Conservation (phyloP, 1,284 basidiomycete genomes). For the Agaricales sp. region DNA sequence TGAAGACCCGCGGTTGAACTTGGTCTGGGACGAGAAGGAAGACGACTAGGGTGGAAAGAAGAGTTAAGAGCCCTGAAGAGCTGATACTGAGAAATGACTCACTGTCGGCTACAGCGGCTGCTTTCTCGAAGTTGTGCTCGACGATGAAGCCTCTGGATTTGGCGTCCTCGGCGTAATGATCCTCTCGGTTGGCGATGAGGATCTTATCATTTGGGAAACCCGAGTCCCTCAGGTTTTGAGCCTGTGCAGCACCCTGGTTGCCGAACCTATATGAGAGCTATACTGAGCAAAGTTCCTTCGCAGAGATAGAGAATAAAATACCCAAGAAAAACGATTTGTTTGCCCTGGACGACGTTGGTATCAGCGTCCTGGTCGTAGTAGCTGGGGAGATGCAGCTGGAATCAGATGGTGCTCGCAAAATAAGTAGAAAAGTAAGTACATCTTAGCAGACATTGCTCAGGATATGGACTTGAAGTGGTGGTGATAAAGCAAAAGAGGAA, state of each 20-base stretch:
- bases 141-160: conserved; percentile 46
- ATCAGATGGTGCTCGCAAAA: background rate
- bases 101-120: conserved; percentile 47
- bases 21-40: conserved; percentile 58
- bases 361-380: conserved; percentile 56
- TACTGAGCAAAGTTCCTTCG: background rate
- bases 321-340: conserved; percentile 55
- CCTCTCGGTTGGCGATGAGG: conserved; percentile 46
- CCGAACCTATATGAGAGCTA: conserved; percentile 36
- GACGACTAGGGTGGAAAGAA: conserved; percentile 27
- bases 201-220: conserved; percentile 53
- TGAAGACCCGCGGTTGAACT: conserved; percentile 52
- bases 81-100: conserved; percentile 5
- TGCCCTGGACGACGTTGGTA: conserved; percentile 32
- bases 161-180: conserved; percentile 47
- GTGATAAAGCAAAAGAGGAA: too few relatives aligned
- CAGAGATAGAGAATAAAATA: too few relatives aligned
- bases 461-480: too few relatives aligned
- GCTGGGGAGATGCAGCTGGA: conserved; percentile 25
- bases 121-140: conserved; percentile 46
- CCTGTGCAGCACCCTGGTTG: conserved; percentile 58
- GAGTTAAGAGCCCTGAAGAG: background rate
- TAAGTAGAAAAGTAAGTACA: too few relatives aligned
- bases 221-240: conserved; percentile 54
- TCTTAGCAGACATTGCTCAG: conserved; percentile 32